A percentile compares a stretch with the other conserved stretches of the same genome.
phyloP scores from a whole-genome alignment of 148 eudicot species.

The Gaultheria prostrata region DNA sequence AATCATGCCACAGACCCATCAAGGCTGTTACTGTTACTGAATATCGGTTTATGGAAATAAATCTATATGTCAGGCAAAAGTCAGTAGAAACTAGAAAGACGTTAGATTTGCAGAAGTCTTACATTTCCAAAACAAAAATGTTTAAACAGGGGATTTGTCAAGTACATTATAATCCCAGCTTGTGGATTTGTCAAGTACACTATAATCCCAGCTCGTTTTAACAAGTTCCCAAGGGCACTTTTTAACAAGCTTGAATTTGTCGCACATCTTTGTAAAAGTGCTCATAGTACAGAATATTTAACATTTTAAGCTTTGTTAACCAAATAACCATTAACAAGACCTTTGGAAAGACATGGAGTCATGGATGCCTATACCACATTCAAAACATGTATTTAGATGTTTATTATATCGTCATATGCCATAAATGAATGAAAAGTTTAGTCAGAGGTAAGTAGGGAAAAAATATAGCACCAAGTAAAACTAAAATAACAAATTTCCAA shows the following conservation, averaged over 20 bases:
- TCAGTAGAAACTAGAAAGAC: background rate
- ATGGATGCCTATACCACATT: background rate
- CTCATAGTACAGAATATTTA: background rate
- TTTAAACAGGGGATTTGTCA: background rate
- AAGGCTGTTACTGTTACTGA: background rate
- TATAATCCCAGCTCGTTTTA: background rate
- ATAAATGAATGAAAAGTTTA: background rate
- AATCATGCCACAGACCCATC: background rate
- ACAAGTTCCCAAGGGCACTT: background rate
- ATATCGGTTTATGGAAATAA: background rate
- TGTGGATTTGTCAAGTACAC: background rate
- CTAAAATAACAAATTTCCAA: background rate
- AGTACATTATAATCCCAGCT: background rate
- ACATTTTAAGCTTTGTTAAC: background rate
- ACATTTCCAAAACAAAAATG: background rate
- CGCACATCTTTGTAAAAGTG: background rate
- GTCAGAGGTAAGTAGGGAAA: background rate
- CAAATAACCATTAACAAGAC: background rate
- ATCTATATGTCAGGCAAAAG: background rate
- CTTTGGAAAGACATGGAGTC: background rate
- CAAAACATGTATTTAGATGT: background rate
- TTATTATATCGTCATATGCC: background rate
- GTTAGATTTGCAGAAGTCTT: background rate
- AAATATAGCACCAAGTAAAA: background rate
- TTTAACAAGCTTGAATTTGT: background rate